Evolutionary conservation across 805 yeast genomes (phyloP), one percentile per base, ranked within the genome.

Genomic region (Candida yuanshanica): DNA sequence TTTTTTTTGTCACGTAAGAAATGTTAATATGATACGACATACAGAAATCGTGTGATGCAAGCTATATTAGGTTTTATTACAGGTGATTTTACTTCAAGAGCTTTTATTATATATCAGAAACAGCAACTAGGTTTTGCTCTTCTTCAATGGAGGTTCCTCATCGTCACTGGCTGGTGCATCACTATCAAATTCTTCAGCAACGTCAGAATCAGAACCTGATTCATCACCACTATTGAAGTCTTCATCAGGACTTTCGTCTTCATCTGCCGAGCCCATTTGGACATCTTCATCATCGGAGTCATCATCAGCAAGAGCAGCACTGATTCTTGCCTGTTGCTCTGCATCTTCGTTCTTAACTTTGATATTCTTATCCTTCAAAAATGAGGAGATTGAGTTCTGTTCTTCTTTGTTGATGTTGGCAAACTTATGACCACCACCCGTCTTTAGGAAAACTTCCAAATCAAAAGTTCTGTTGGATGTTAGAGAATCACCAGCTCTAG

Each of bases 371-470:
- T 83, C 78, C 52, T 74, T 75, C 63, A 91, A 76, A 69, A 72
- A 93, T 34, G 70, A 71, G 59, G 91, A 95, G 45, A 93, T 70
- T 2, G 77, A 66, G 38, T 75, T 78, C 62, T 90, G 98, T 58
- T 93, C 99, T 48, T 87, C 96, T 60, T 88, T 79, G 47, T 82
- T 82, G 51, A 93, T 84, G 56, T 86, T 87, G 49, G 95, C 95
- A 63, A 93, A 91, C 32, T 80, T 79, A 51, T 90, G 93, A 13
- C 86, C 70, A 38, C 78, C 70, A 33, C 83, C 80, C 32, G 78
- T 75, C 48, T 82, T 75, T 43, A 90, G 66, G 22, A 71, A 71
- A 39, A 93, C 77, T 51, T 91, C 93, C 66, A 93, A 68, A 64
- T 93, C 99, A 63, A 93, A 93, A 0, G 98, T 93, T 58, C 96